Evolutionary conservation across 2,329 filamentous ascomycete species (phyloP), one percentile per base, ranked within the genome.

Genomic region (Talaromyces sp.): DNA sequence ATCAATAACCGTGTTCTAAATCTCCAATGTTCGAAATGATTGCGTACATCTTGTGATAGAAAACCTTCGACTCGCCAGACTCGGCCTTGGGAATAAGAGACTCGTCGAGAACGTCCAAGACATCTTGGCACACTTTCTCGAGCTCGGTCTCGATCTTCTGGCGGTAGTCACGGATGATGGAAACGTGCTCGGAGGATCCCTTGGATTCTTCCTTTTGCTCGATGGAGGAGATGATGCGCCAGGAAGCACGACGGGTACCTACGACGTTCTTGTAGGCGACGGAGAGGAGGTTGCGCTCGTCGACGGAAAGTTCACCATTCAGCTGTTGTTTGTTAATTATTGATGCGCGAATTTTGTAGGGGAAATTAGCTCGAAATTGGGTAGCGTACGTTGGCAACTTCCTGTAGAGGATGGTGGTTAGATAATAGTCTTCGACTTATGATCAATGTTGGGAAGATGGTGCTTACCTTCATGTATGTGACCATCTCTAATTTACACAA

Each of bases 141-240:
- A 98, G 90, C 85, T 98, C 94, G 76, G 86, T 85, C 88, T 98
- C 94, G 76, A 98, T 97, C 91, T 97, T 97, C 83, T 94, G 89
- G 79, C 94, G 93, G 88, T 98, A 98, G 82, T 97, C 93, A 87
- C 95, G 95, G 86, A 98, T 97, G 71, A 95, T 87, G 74, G 84
- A 82, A 72, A 97, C 93, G 84, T 97, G 93, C 74, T 89, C 87
- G 74, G 92, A 90, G 83, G 94, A 96, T 86, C 93, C 93, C 90
- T 98, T 98, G 79, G 92, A 95, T 86, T 98, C 94, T 86, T 98
- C 94, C 89, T 97, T 97, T 85, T 97, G 94, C 88, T 97, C 94
- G 78, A 97, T 97, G 75, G 93, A 97, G 79, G 93, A 95, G 78
- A 97, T 91, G 81, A 97, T 97, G 87, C 93, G 92, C 93, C 93